These are phyloP conservation scores for Labyrinthula sp. DNA, from an alignment of 352 stramenopile species.

Conservation along the genomic window DNA sequence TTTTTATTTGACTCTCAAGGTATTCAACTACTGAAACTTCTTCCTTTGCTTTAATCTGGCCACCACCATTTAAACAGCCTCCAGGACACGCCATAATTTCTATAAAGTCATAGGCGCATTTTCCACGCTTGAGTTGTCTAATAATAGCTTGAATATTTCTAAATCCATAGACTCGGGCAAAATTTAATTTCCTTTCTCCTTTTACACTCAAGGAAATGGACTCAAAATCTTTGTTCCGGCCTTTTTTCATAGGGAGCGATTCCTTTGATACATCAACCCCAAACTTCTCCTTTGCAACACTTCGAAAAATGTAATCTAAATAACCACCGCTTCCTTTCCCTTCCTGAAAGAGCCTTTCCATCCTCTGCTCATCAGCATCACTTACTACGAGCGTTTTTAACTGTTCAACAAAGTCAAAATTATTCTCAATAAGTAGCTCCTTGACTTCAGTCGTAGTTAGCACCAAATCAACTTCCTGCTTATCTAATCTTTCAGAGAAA, in stretches of 20 bases:
- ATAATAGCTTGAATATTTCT: conserved; percentile 85
- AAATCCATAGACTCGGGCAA: conserved; percentile 82
- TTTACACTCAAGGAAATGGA: conserved; percentile 32
- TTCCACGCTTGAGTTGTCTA: conserved; percentile 57
- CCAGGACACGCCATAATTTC: conserved; percentile 95
- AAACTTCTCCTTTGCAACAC: conserved; percentile 61
- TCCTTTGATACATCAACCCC: conserved; percentile 47
- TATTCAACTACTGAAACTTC: conserved; percentile 30
- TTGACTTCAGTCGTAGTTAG: conserved; percentile 54
- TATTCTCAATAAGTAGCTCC: conserved; percentile 37
- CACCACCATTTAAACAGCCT: conserved; percentile 85
- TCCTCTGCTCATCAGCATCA: conserved; percentile 21
- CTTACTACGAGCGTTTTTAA: conserved; percentile 38
- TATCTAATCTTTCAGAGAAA: conserved; percentile 31
- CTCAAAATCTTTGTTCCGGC: conserved; percentile 59
- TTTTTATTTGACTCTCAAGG: not conserved
- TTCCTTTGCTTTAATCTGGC: conserved; percentile 55
- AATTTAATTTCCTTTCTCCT: conserved; percentile 48
- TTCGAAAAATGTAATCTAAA: conserved; percentile 69
- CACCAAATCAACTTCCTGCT: conserved; percentile 77
- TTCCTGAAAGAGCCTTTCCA: conserved; percentile 16
- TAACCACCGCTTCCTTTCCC: conserved; percentile 53
- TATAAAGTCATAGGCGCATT: conserved; percentile 77
- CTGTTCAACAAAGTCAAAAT: conserved; percentile 41
- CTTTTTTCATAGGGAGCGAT: conserved; percentile 56